Evolutionary conservation across 805 yeast genomes (phyloP), one percentile per base, ranked within the genome.

Genomic region (Saturnispora silvae): DNA sequence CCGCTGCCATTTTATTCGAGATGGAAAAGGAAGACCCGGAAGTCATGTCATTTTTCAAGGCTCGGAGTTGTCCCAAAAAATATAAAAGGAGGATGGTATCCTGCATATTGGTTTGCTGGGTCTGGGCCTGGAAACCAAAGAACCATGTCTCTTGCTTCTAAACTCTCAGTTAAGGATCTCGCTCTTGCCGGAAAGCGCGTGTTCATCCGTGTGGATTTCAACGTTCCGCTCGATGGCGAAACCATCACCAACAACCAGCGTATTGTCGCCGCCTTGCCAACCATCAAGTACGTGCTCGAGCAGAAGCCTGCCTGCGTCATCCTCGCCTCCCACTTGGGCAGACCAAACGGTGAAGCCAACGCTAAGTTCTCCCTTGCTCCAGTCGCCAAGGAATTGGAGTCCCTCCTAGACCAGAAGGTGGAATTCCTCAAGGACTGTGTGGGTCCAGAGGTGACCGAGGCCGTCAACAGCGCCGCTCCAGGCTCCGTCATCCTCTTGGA

Each of bases 231-330:
- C 54, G 97, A 92, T 60, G 97, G 96, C 53, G 75, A 74, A 57
- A 87, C 79, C 61, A 92, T 92, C 73, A 94, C 99, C 70, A 92
- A 94, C 78, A 94, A 92, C 74, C 97, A 92, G 72, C 81, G 99
- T 71, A 92, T 92, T 59, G 97, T 87, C 56, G 99, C 98, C 62
- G 98, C 99, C 51, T 69, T 94, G 56, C 99, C 99, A 64, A 89
- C 99, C 52, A 92, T 92, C 70, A 65, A 94, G 67, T 92, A 89
- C 64, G 96, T 89, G 38, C 69, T 82, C 61, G 89, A 83, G 60
- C 80, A 89, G 51, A 75, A 81, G 57, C 95, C 99, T 60, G 85
- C 81, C 73, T 84, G 77, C 50, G 79, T 92, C 50, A 70, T 92
- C 51, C 75, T 92, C 53, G 97, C 96, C 49, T 87, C 97, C 44